phyloP scores from a whole-genome alignment of 2,329 filamentous ascomycete genomes.

The Aureobasidium namibiae region DNA sequence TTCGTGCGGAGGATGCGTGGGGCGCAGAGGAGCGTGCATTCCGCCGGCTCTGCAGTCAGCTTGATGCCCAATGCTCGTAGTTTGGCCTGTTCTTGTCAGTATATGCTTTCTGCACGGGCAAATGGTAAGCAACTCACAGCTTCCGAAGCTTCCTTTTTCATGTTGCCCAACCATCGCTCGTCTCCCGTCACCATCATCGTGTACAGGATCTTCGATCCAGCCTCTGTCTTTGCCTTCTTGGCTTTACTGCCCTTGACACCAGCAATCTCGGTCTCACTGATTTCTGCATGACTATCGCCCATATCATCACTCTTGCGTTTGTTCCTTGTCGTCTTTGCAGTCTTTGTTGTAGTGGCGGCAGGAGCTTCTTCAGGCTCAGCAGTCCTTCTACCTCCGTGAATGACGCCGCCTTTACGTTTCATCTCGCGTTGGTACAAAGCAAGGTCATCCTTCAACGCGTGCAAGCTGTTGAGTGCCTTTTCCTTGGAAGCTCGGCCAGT shows the following conservation, averaged over 20 bases:
- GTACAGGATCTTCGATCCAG: conserved; percentile 56
- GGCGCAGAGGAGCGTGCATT: conserved; percentile 79
- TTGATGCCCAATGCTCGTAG: conserved; percentile 76
- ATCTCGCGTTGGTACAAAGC: conserved; percentile 87
- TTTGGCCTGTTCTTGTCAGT: conserved; percentile 50
- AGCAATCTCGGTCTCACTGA: conserved; percentile 35
- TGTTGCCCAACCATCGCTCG: conserved; percentile 67
- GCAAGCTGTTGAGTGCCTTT: conserved; percentile 68
- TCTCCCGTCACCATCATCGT: conserved; percentile 79
- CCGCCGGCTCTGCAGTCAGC: conserved; percentile 65
- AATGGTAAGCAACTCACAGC: conserved; percentile 50
- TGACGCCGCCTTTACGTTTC: conserved; percentile 65
- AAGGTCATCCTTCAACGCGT: conserved; percentile 74
- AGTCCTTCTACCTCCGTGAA: conserved; percentile 49
- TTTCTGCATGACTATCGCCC: conserved; percentile 23
- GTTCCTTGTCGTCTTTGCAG: conserved; percentile 18
- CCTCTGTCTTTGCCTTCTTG: conserved; percentile 41
- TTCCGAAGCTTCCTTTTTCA: conserved; percentile 68
- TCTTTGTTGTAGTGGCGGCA: conserved; percentile 13
- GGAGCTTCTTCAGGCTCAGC: conserved; percentile 31
- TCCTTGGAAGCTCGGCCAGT: conserved; percentile 76
- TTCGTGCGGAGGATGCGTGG: conserved; percentile 80
- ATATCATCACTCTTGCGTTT: conserved; percentile 31
- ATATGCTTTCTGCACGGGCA: neutral
- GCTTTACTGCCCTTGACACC: conserved; percentile 36